A percentile compares a stretch with the other conserved stretches of the same genome.
Evolutionary conservation across 2,329 filamentous ascomycete genomes (phyloP).

Genomic region (Aspergillaceae sp.): DNA sequence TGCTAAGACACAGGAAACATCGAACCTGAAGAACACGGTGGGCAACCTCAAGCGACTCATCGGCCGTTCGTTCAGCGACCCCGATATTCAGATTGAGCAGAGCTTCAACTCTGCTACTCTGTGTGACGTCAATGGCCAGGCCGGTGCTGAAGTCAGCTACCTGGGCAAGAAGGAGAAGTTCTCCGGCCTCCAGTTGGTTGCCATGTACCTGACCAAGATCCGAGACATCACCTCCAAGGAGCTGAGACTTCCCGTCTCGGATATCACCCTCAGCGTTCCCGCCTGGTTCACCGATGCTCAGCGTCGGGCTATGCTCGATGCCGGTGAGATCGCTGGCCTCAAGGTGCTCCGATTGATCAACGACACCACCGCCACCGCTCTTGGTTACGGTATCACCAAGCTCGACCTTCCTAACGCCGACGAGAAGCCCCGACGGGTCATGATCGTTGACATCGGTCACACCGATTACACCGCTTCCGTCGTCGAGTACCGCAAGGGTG

Average conservation of each 20-base stretch:
- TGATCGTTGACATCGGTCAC: conserved; percentile 91
- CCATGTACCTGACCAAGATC: conserved; percentile 94
- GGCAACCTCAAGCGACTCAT: conserved; percentile 83
- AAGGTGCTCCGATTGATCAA: conserved; percentile 93
- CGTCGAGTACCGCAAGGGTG: conserved; percentile 94
- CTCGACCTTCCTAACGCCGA: conserved; percentile 79
- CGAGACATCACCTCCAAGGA: conserved; percentile 79
- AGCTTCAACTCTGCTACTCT: conserved; percentile 79
- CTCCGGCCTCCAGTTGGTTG: conserved; percentile 84
- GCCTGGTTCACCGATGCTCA: conserved; percentile 96
- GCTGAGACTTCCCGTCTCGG: conserved; percentile 81
- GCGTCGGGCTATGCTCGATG: conserved; percentile 80
- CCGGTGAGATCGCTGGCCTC: conserved; percentile 84
- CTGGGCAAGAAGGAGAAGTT: conserved; percentile 92
- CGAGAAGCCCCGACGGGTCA: conserved; percentile 84
- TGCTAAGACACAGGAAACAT: conserved; percentile 97
- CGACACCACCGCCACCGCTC: conserved; percentile 90
- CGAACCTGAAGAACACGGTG: conserved; percentile 99
- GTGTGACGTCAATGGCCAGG: conserved; percentile 85
- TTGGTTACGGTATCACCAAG: conserved; percentile 98
- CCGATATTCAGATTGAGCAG: conserved; percentile 88
- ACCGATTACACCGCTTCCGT: conserved; percentile 92
- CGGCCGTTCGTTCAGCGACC: conserved; percentile 77
- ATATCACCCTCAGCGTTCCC: conserved; percentile 88
- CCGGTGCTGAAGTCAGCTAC: conserved; percentile 89